These are phyloP conservation scores for Clonostachys sp. DNA, from an alignment of 2,329 filamentous ascomycete genomes.

Conservation along the genomic window DNA sequence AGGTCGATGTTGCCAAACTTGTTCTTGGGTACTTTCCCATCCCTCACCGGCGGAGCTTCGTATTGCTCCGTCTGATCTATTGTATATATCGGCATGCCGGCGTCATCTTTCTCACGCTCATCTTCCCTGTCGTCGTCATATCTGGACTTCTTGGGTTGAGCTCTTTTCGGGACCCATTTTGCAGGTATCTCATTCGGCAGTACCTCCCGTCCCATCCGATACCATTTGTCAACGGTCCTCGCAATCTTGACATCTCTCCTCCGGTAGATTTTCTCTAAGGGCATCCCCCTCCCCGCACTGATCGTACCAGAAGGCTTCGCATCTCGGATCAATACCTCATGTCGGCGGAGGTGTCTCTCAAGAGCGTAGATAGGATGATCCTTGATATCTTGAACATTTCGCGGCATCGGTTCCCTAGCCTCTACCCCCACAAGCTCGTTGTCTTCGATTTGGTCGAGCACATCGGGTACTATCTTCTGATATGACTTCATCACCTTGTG, in stretches of 20 bases:
- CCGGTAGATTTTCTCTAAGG: conserved; percentile 76
- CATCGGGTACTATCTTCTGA: conserved; percentile 32
- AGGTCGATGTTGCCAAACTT: conserved; percentile 91
- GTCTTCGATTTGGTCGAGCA: conserved; percentile 81
- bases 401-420: conserved; percentile 77
- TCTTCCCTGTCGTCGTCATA: conserved; percentile 18
- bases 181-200: conserved; percentile 74
- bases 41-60: conserved; percentile 67
- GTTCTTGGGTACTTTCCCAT: conserved; percentile 80
- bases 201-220: conserved; percentile 77
- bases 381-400: conserved; percentile 83
- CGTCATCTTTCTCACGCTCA: conserved; percentile 15
- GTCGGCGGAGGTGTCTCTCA: conserved; percentile 75
- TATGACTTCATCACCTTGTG: conserved; percentile 44
- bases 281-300: conserved; percentile 56
- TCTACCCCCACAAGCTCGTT: conserved; percentile 68
- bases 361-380: conserved; percentile 80
- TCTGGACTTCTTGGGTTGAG: conserved; percentile 20
- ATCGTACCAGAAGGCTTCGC: conserved; percentile 73
- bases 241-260: conserved; percentile 75
- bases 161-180: conserved; percentile 61
- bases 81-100: conserved; percentile 54
- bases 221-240: conserved; percentile 84
- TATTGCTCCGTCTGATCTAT: conserved; percentile 69
- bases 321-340: conserved; percentile 75